Evolutionary conservation across 768 basidiomycete genomes (phyloP), one percentile per base, ranked within the genome.

Genomic region (Kwoniella pini): DNA sequence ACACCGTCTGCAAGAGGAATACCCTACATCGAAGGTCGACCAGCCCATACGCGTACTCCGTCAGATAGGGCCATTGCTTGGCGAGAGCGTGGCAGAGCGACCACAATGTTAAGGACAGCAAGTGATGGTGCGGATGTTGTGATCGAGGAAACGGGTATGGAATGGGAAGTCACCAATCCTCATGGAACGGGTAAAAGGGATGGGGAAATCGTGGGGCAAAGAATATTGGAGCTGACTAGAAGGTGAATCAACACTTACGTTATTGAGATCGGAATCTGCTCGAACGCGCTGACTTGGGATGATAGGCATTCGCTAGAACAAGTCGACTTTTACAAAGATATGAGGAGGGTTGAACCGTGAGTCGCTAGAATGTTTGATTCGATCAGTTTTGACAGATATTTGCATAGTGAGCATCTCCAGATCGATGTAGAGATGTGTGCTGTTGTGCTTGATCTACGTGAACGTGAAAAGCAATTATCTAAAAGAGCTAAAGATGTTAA

Each of bases 61-160:
- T 44, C 63, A 1, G 71, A 73, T 15, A 54, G 67, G 15, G 67
- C 67, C 1, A 3, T 63, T 27, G 65, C 58, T 11, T 74, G 69
- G 72, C 40, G 63, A 19, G 56, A 65, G 22, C 44, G 51, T 6
- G 66, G 64, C 2, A 33, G 64, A n/a, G 58, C 51, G 4, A 62
- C 67, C 1, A 57, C 61, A 12, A 68, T 71, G 65, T 46, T 66
- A 0, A 39, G 72, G n/a, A 69, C 72, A 5, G 53, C 60, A 13
- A 74, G 72, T 60, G 72, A 74, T 54, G 72, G 70, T 28, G 72
- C 72, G 22, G 72, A 74, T 55, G 72, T 74, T 9, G 39, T 52
- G 5, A 33, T 74, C 2, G 67, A 67, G 44, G 70, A 74, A 30
- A 61, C 53, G 10, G 72, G 70, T 10, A 48, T 60, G 40, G 72